A percentile compares a stretch with the other conserved stretches of the same genome.
Evolutionary conservation across 1,284 basidiomycete species (phyloP).

Genomic region (Trichosporon sp.): DNA sequence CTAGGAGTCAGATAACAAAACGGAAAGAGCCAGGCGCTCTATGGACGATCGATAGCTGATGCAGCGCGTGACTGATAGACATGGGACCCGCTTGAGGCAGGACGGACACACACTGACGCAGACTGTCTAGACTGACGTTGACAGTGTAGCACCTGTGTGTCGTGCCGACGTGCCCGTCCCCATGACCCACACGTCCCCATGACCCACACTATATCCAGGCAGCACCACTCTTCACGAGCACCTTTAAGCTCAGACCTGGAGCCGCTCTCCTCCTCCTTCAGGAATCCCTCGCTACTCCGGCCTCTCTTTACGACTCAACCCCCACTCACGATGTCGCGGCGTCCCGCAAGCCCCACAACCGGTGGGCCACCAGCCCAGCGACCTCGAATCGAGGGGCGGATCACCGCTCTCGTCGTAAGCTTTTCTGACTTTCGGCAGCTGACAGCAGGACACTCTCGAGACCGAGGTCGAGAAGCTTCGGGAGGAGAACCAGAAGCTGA

Average conservation of each 20-base stretch:
- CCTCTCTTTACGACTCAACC: too few species aligned
- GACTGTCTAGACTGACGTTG: too few species aligned
- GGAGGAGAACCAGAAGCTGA: neutral
- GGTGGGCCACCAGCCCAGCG: neutral
- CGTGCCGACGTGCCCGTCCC: too few species aligned
- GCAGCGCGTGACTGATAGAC: too few species aligned
- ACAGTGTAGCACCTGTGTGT: too few species aligned
- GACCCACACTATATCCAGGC: too few species aligned
- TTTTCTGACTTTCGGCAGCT: neutral
- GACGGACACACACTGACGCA: neutral
- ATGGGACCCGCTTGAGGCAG: too few species aligned
- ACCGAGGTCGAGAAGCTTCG: neutral
- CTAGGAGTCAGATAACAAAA: neutral
- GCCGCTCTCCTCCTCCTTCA: too few species aligned
- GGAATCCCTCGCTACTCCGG: too few species aligned
- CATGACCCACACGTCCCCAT: too few species aligned
- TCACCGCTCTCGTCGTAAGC: neutral
- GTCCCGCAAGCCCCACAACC: neutral
- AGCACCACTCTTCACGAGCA: too few species aligned
- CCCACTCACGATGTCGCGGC: neutral
- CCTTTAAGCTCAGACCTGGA: too few species aligned
- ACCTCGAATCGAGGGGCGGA: neutral
- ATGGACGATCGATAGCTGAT: neutral
- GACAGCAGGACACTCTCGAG: neutral
- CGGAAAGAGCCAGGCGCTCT: neutral